Base-by-base conservation (phyloP, 805 yeast species). In the Cyberlindnera mrakii region DNA sequence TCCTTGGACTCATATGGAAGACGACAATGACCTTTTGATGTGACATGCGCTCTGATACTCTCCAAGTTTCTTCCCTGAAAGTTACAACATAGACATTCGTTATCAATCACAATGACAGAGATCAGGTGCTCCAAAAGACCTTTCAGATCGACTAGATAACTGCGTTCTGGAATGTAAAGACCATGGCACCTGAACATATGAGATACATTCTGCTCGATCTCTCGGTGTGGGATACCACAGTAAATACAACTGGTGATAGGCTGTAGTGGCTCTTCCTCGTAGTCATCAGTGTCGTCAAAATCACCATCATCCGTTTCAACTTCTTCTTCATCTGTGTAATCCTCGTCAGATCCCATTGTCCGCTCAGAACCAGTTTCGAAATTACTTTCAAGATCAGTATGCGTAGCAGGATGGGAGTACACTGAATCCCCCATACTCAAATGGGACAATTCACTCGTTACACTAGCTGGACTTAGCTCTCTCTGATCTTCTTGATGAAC, bases 11-110 rank as follows among this genome's bases (percentile, higher is more conserved):
- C 98, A 63, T 85, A 93, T 1, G 98, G 97, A 47, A 93, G 74
- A 57, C 79, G 77, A 67, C 91, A 84, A 63, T 93, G 99, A 45
- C 88, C 79, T 63, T 93, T 93, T 8, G 84, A 74, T 5, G 71
- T 54, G 85, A 88, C 82, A 63, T 93, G 99, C 35, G 87, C 93
- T 52, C 96, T 80, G 10, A 86, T 89, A 47, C 96, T 85, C 56
- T 86, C 95, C 27, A 91, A 59, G 42, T 80, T 78, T 48, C 77
- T 75, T n/a, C 98, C 98, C 62, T 85, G 84, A 59, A 81, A 93
- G 29, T 71, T 70, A 62, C 99, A 93, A 42, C 78, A 75, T 37
- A 91, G 64, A 61, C 99, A 93, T 50, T 83, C 76, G 52, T 86
- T 82, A 33, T 96, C 96, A 35, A 81, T 72, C 9, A 90, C 85